A percentile compares a stretch with the other conserved stretches of the same genome.
Conservation (phyloP, 495 filamentous ascomycete species). For the Penicillium bovifimosum region DNA sequence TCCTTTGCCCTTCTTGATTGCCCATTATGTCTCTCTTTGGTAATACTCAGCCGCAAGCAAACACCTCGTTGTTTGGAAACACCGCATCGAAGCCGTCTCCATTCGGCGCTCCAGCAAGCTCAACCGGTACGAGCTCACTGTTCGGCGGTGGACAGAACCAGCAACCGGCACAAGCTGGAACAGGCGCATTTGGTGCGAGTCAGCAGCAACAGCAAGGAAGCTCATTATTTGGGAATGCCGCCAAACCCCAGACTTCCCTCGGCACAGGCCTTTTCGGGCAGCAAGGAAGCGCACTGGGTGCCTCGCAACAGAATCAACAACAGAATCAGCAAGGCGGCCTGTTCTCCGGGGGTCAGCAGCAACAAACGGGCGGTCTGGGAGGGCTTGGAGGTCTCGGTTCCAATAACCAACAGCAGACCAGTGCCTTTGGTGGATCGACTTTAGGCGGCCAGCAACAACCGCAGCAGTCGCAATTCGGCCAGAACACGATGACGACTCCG, state of each 20-base stretch:
- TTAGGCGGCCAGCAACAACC: conserved; percentile 35
- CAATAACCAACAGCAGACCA: conserved; percentile 20
- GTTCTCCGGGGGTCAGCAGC: too few species aligned
- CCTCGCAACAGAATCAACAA: conserved; percentile 34
- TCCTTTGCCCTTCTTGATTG: conserved; percentile 14
- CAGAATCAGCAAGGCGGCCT: conserved; percentile 29
- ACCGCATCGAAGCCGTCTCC: conserved; percentile 32
- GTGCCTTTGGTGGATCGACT: conserved; percentile 27
- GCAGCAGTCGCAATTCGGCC: conserved; percentile 32
- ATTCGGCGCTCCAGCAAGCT: conserved; percentile 28
- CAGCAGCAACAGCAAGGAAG: conserved; percentile 25
- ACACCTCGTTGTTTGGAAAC: conserved; percentile 27
- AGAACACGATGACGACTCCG: conserved; percentile 25
- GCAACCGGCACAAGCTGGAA: conserved; percentile 13
- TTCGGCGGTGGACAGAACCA: conserved; percentile 29
- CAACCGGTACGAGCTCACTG: conserved; percentile 18
- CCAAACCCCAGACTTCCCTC: conserved; percentile 32
- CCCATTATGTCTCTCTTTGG: conserved; percentile 43
- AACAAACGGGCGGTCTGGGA: conserved; percentile 7
- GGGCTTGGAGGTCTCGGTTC: conserved; percentile 20
- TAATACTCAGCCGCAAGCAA: conserved; percentile 21
- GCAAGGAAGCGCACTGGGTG: conserved; percentile 29
- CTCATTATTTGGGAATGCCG: conserved; percentile 35
- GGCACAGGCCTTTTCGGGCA: conserved; percentile 15
- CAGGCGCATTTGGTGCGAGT: conserved; percentile 22